These are phyloP conservation scores for Epichloe typhina DNA, from an alignment of 2,329 filamentous ascomycete species.

Conservation along the genomic window DNA sequence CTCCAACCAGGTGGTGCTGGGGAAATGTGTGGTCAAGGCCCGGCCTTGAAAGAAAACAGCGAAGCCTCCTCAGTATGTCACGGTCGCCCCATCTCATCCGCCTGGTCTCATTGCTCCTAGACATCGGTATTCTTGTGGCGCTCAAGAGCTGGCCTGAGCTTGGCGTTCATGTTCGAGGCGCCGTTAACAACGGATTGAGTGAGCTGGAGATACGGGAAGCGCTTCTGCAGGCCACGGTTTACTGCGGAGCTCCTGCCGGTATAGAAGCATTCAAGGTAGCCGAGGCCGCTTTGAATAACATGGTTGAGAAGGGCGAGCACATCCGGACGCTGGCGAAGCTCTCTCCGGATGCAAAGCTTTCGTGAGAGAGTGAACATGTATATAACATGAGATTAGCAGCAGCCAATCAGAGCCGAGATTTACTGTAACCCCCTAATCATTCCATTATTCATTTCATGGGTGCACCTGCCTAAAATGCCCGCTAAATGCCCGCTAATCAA, in stretches of 20 bases:
- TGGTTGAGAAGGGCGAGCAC: conserved; percentile 13
- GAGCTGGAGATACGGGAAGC: conserved; percentile 44
- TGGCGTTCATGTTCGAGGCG: conserved; percentile 46
- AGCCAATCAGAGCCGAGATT: neutral
- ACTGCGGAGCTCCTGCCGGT: conserved; percentile 27
- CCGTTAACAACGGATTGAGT: conserved; percentile 45
- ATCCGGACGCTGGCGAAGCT: neutral
- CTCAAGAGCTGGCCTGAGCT: conserved; percentile 46
- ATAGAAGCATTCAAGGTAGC: conserved; percentile 22
- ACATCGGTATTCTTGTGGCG: conserved; percentile 46
- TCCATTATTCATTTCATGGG: too few species aligned
- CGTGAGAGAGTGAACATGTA: neutral
- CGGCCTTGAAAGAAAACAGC: conserved; percentile 45
- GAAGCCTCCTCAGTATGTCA: conserved; percentile 27
- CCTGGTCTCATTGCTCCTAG: neutral
- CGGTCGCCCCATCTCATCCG: neutral
- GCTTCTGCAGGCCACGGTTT: conserved; percentile 28
- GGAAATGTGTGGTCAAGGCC: conserved; percentile 49
- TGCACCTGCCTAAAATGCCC: too few species aligned
- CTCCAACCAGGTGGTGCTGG: conserved; percentile 30
- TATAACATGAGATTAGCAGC: neutral
- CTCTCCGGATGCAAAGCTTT: neutral
- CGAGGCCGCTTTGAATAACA: conserved; percentile 13
- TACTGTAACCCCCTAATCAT: too few species aligned
- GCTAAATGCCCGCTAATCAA: too few species aligned